Base-by-base conservation (phyloP, 2,329 filamentous ascomycete genomes). In the Pezicula neosporulosa region DNA sequence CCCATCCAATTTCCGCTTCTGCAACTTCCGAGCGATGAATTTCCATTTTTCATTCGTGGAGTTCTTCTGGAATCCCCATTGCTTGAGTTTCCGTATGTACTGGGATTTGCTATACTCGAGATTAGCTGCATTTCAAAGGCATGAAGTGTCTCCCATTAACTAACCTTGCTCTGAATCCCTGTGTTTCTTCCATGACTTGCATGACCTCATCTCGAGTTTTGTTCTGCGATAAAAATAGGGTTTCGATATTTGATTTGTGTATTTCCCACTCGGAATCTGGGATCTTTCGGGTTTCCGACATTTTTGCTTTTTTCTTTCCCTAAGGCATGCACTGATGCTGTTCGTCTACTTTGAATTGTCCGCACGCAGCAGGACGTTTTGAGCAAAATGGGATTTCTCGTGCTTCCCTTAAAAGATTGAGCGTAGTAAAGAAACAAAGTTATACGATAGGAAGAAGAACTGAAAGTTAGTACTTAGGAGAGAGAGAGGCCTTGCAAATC, bases 41-140 rank as follows among this genome's bases (percentile, higher is more conserved):
- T 55, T 51, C 53, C 55, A 57, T 7, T 46, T 50, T 10, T 53
- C 55, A 41, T 16, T 44, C 41, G 53, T 57, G 7, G 48, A 51
- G 21, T 55, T 44, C 36, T 57, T 57, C 38, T 28, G 38, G n/a
- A 57, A 36, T 24, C 41, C 36, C 50, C 50, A 53, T 48, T 55
- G 41, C 38, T 51, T 48, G 36, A 57, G 48, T 48, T 51, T 57
- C 47, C 53, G 41, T 13, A 24, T 51, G 35, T 57, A 57, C 49
- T 57, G 55, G 30, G 48, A 33, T 52, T 55, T 55, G 3, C 53
- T 55, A 48, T 46, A 37, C 3, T 28, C 16, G 18, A 21, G 18
- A 36, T 51, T 21, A 46, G 45, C 21, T 41, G 16, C 24, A 19
- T 46, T 21, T 21, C 21, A 21, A 21, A 21, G 21, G 21, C 21